A percentile compares a stretch with the other conserved stretches of the same genome.
These are phyloP conservation scores for Ceratobasidium sp. DNA, from an alignment of 1,284 basidiomycete species.

Conservation along the genomic window DNA sequence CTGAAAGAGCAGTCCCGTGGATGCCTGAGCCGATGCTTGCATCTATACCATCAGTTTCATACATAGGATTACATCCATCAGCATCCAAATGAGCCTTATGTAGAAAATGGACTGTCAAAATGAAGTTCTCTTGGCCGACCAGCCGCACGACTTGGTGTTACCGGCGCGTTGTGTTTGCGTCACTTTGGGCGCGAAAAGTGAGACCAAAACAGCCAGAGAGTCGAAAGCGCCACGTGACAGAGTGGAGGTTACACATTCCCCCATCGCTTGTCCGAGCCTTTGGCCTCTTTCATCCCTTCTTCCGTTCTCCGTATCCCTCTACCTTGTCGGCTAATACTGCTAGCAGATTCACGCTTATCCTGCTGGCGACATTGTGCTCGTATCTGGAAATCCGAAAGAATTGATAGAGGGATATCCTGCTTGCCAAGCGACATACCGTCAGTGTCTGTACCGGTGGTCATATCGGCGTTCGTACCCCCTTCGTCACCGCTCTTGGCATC, in stretches of 20 bases:
- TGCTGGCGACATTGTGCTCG: conserved; percentile 61
- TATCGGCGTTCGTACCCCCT: conserved; percentile 65
- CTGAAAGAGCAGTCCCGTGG: too few relatives aligned
- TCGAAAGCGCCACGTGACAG: conserved; percentile 15
- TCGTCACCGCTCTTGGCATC: conserved; percentile 61
- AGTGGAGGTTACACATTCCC: neutral
- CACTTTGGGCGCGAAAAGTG: neutral
- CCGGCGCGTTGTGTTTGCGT: neutral
- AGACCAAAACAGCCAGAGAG: conserved; percentile 2
- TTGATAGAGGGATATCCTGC: conserved; percentile 75
- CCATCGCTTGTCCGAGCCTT: neutral
- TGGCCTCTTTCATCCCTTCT: neutral
- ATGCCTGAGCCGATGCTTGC: too few relatives aligned
- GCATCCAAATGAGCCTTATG: too few relatives aligned
- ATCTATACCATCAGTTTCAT: too few relatives aligned
- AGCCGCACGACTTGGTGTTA: too few relatives aligned
- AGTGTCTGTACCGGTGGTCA: conserved; percentile 62
- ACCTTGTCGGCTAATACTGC: neutral
- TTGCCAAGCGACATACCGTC: conserved; percentile 65
- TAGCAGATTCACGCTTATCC: neutral
- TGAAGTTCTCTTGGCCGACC: too few relatives aligned
- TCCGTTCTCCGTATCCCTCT: neutral
- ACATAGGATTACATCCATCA: too few relatives aligned
- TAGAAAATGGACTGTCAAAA: too few relatives aligned
- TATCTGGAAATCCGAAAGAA: conserved; percentile 59